Evolutionary conservation across 768 basidiomycete genomes (phyloP).

Genomic region (Strobilomyces confusus): DNA sequence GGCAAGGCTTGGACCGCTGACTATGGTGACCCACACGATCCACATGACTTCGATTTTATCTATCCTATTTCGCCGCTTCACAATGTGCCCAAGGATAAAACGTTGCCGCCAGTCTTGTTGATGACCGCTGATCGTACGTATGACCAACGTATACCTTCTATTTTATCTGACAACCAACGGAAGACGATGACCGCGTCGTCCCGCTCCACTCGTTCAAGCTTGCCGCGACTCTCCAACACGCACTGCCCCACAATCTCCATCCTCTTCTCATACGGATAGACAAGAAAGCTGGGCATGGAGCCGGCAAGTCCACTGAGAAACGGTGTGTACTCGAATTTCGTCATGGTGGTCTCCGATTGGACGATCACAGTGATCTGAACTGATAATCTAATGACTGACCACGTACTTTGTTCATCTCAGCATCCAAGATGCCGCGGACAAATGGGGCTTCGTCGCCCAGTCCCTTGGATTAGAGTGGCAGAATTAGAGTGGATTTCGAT

Average conservation of each 20-base stretch:
- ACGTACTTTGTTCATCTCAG: conserved; percentile 32
- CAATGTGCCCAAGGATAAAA: conserved; percentile 60
- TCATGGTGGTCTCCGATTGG: not conserved
- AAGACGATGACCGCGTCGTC: conserved; percentile 85
- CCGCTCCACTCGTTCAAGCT: conserved; percentile 84
- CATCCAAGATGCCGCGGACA: conserved; percentile 73
- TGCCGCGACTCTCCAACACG: conserved; percentile 72
- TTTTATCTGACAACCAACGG: conserved; percentile 1
- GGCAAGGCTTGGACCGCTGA: conserved; percentile 77
- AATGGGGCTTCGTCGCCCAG: conserved; percentile 73
- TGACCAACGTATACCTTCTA: not conserved
- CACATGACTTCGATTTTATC: conserved; percentile 83
- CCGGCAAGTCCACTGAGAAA: conserved; percentile 73
- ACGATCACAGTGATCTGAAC: not conserved
- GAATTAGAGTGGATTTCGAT: conserved; percentile 12
- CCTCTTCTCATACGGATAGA: conserved; percentile 76
- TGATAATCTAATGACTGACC: conserved; percentile 14
- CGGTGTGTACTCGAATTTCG: conserved; percentile 36
- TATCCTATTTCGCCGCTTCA: conserved; percentile 77
- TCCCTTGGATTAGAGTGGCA: conserved; percentile 49
- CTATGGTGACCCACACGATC: conserved; percentile 70
- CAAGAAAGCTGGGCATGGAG: conserved; percentile 77
- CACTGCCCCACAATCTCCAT: conserved; percentile 57
- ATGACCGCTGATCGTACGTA: conserved; percentile 77
- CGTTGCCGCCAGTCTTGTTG: conserved; percentile 68